phyloP scores from a whole-genome alignment of 2,329 filamentous ascomycete species.

The Metarhizium guizhouense region DNA sequence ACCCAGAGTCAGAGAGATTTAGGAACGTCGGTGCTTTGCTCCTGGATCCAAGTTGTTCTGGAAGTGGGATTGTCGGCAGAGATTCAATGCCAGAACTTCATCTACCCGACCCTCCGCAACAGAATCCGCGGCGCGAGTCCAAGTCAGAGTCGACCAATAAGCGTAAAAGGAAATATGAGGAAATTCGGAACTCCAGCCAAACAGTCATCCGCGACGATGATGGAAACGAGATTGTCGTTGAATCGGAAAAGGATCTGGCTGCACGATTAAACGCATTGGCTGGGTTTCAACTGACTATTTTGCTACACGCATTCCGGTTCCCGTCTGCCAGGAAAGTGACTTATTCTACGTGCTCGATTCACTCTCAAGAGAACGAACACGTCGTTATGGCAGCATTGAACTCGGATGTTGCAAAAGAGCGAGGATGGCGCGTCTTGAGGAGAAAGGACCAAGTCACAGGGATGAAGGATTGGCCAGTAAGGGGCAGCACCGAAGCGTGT shows the following conservation, averaged over 20 bases:
- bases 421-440: conserved; percentile 70
- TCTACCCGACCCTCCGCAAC: conserved; percentile 35
- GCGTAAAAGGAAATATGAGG: conserved; percentile 38
- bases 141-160: conserved; percentile 10
- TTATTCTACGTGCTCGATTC: conserved; percentile 89
- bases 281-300: conserved; percentile 70
- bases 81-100: conserved; percentile 67
- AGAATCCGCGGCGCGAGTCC: background rate
- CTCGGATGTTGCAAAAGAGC: conserved; percentile 54
- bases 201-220: conserved; percentile 47
- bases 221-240: conserved; percentile 42
- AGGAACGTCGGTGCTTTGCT: conserved; percentile 69
- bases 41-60: conserved; percentile 90
- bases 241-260: conserved; percentile 46
- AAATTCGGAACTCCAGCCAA: conserved; percentile 20
- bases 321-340: conserved; percentile 66
- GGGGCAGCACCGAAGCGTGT: conserved; percentile 44
- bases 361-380: conserved; percentile 79
- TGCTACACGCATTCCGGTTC: conserved; percentile 79
- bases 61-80: conserved; percentile 85
- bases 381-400: conserved; percentile 67
- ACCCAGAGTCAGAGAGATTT: conserved; percentile 55
- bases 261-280: conserved; percentile 65
- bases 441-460: conserved; percentile 68
- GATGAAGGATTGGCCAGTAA: conserved; percentile 65